phyloP scores from a whole-genome alignment of 2,329 filamentous ascomycete genomes.

The Orbilia ellipsospora region DNA sequence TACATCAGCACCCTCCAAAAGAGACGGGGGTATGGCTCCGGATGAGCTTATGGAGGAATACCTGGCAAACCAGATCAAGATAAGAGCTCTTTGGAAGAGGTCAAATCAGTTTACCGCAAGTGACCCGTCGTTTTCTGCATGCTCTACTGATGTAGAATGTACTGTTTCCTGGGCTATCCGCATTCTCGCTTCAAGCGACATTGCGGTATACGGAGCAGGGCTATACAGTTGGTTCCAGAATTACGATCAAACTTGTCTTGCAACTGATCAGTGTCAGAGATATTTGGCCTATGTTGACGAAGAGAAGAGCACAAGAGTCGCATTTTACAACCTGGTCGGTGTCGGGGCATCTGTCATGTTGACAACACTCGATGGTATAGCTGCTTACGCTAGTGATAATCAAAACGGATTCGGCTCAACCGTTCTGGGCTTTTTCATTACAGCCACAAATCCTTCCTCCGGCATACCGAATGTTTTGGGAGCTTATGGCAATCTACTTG shows the following conservation, averaged over 20 bases:
- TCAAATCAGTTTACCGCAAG: constrained; percentile 34
- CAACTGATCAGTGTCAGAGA: constrained; percentile 17
- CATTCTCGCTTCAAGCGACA: constrained; percentile 55
- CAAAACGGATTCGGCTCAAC: constrained; percentile 37
- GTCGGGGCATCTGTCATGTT: constrained; percentile 31
- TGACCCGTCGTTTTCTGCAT: constrained; percentile 62
- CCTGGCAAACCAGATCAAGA: no score
- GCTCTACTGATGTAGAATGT: constrained; percentile 58
- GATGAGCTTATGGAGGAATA: no score
- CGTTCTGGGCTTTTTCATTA: constrained; percentile 20
- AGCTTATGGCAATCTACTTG: not conserved
- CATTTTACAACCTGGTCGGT: constrained; percentile 22
- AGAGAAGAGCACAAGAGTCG: not conserved
- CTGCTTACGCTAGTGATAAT: constrained; percentile 21
- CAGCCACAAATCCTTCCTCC: not conserved
- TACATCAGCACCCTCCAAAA: constrained; percentile 5
- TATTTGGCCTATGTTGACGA: constrained; percentile 10
- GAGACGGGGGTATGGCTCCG: no score
- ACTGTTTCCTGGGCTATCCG: constrained; percentile 61
- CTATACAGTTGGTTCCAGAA: constrained; percentile 60
- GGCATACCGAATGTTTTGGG: not conserved
- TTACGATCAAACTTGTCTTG: constrained; percentile 72
- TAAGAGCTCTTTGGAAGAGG: no score
- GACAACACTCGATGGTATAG: constrained; percentile 9
- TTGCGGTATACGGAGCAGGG: constrained; percentile 55